These are phyloP conservation scores for Citrus cavaleriei DNA, from an alignment of 345 rosid species.

Conservation along the genomic window DNA sequence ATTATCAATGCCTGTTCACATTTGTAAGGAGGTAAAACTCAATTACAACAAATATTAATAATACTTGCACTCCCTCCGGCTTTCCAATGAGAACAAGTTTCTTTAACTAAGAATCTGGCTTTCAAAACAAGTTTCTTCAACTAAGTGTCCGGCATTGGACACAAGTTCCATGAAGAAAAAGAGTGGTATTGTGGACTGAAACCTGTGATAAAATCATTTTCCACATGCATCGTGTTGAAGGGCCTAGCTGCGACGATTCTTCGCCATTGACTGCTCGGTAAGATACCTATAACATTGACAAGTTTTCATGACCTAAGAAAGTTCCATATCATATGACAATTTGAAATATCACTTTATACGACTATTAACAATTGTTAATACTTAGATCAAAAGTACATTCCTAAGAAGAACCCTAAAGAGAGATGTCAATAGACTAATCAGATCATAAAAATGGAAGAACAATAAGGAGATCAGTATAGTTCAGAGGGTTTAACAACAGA, in stretches of 20 bases:
- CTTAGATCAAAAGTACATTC: not conserved
- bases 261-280: slow-evolving; percentile 30
- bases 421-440: not conserved
- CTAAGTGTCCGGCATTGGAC: no score
- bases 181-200: not conserved
- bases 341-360: not conserved
- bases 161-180: not conserved
- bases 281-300: slow-evolving; percentile 34
- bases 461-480: not conserved
- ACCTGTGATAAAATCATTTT: not conserved
- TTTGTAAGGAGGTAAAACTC: not conserved
- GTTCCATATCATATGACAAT: not conserved
- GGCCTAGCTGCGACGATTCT: slow-evolving; percentile 13
- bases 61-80: not conserved
- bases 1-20: not conserved
- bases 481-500: not conserved
- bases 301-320: not conserved
- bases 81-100: not conserved
- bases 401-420: not conserved
- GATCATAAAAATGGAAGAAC: not conserved
- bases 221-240: not conserved
- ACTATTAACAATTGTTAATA: not conserved
- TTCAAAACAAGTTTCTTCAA: not conserved
- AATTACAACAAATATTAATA: not conserved
- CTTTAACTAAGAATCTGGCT: not conserved